Percentiles rank a stretch among this genome's conserved stretches.
Evolutionary conservation across 2,329 filamentous ascomycete genomes (phyloP).

Genomic region (Aureobasidium sp.): DNA sequence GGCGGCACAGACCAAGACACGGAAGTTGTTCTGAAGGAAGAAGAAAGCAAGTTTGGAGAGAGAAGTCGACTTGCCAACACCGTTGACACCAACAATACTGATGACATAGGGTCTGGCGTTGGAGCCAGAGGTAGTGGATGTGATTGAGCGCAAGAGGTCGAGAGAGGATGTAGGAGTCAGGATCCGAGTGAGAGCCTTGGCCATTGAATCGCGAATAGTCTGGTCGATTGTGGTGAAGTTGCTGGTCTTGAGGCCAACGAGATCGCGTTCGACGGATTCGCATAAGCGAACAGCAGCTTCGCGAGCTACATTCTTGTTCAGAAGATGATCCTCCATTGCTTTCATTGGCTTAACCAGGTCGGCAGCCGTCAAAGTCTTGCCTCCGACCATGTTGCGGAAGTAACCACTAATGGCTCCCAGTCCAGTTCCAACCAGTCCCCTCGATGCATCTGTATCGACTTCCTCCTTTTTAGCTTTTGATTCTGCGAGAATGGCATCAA

Average conservation of each 20-base stretch:
- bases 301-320: constrained; percentile 92
- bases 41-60: constrained; percentile 98
- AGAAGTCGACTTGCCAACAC: constrained; percentile 96
- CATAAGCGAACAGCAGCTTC: constrained; percentile 89
- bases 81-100: constrained; percentile 96
- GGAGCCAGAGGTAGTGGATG: constrained; percentile 59
- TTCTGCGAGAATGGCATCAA: constrained; percentile 77
- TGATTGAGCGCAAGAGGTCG: constrained; percentile 89
- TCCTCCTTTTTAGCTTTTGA: constrained; percentile 61
- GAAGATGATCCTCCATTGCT: constrained; percentile 88
- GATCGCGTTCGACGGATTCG: constrained; percentile 81
- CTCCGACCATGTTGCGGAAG: constrained; percentile 91
- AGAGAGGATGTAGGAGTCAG: constrained; percentile 91
- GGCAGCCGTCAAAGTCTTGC: constrained; percentile 60
- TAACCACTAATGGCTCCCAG: constrained; percentile 78
- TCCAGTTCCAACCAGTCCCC: constrained; percentile 69
- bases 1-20: constrained; percentile 85
- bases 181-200: constrained; percentile 87
- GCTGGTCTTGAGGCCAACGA: constrained; percentile 83
- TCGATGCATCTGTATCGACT: constrained; percentile 39
- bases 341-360: constrained; percentile 80
- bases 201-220: constrained; percentile 79
- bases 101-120: constrained; percentile 87
- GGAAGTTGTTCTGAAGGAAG: constrained; percentile 92
- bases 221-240: constrained; percentile 80